These are phyloP conservation scores for Penicillium frequentans DNA, from an alignment of 2,329 filamentous ascomycete species.

Conservation along the genomic window DNA sequence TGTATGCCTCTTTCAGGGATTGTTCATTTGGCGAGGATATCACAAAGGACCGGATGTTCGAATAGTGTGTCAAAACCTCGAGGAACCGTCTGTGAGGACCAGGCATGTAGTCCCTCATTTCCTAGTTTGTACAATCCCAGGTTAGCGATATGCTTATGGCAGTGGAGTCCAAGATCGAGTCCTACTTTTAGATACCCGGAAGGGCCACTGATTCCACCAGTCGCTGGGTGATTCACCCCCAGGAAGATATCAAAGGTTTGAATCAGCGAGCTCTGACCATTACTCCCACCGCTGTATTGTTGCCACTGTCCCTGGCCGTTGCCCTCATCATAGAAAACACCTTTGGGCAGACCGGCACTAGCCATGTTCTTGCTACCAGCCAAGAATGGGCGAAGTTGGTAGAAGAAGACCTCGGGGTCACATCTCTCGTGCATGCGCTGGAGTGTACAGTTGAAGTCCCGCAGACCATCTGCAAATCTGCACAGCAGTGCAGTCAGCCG, in stretches of 20 bases:
- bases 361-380: conserved; percentile 57
- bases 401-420: conserved; percentile 51
- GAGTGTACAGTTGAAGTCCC: conserved; percentile 44
- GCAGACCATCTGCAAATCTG: conserved; percentile 43
- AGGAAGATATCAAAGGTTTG: conserved; percentile 57
- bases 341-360: conserved; percentile 50
- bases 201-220: conserved; percentile 31
- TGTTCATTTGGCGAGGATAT: conserved; percentile 33
- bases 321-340: conserved; percentile 55
- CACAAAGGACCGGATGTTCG: conserved; percentile 50
- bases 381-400: conserved; percentile 52
- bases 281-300: conserved; percentile 55
- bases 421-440: conserved; percentile 55
- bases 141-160: background rate
- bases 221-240: conserved; percentile 49
- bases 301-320: conserved; percentile 50
- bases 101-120: conserved; percentile 59
- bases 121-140: conserved; percentile 28
- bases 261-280: conserved; percentile 56
- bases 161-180: background rate
- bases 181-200: conserved; percentile 33
- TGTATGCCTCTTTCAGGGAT: conserved; percentile 46
- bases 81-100: conserved; percentile 54
- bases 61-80: conserved; percentile 44
- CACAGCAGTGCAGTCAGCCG: conserved; percentile 42